Conservation (phyloP, 2,329 filamentous ascomycete species). For the Penicillium thymicola region DNA sequence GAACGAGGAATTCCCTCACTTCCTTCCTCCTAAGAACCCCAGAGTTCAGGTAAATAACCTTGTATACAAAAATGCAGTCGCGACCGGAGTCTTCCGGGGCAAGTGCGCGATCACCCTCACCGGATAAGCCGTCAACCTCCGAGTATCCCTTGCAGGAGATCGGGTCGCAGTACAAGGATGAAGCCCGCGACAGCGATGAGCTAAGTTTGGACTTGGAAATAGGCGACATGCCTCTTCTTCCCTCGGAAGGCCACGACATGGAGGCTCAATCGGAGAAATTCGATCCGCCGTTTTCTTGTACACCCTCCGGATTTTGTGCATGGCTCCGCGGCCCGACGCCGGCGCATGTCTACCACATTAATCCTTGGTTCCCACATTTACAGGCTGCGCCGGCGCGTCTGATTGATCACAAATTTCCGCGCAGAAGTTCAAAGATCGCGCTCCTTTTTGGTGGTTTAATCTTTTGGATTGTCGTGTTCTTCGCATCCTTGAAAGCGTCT, state of each 20-base stretch:
- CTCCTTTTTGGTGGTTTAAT: slow-evolving; percentile 27
- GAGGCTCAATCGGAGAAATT: background rate
- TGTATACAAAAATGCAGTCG: slow-evolving; percentile 8
- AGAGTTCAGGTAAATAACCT: background rate
- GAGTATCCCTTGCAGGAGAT: slow-evolving; percentile 5
- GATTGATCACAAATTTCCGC: slow-evolving; percentile 30
- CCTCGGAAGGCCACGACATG: slow-evolving; percentile 1
- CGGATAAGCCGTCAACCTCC: background rate
- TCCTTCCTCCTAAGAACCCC: background rate
- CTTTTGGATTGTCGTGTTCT: slow-evolving; percentile 35
- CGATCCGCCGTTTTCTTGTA: slow-evolving; percentile 25
- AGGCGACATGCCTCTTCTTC: slow-evolving; percentile 19
- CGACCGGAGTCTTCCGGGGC: slow-evolving; percentile 2
- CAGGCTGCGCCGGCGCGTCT: slow-evolving; percentile 35
- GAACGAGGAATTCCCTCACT: background rate
- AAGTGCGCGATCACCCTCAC: background rate
- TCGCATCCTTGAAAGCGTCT: slow-evolving; percentile 31
- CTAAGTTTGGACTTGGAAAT: slow-evolving; percentile 18
- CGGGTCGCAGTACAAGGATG: slow-evolving; percentile 5
- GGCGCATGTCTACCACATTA: slow-evolving; percentile 34
- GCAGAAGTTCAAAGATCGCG: slow-evolving; percentile 20
- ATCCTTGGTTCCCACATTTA: slow-evolving; percentile 31
- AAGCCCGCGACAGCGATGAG: slow-evolving; percentile 10
- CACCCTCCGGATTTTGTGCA: slow-evolving; percentile 19
- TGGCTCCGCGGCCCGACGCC: slow-evolving; percentile 34